phyloP scores from a whole-genome alignment of 345 rosid species.

The thale cress (Arabidopsis thaliana) region DNA sequence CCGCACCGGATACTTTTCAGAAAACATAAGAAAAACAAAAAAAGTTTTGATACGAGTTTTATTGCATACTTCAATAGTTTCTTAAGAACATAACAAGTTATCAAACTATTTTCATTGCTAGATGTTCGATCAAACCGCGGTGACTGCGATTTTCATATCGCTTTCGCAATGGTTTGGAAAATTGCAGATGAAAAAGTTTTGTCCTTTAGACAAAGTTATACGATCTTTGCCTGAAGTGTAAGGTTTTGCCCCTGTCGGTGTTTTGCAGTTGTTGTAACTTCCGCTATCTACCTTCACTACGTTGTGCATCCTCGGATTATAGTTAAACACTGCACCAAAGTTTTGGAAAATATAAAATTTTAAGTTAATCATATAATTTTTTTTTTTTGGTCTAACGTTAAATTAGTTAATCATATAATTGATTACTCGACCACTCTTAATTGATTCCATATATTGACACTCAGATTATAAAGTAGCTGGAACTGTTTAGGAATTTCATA shows the following conservation, averaged over 20 bases:
- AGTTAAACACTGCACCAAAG: slow-evolving; percentile 60
- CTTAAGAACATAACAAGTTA: slow-evolving; percentile 21
- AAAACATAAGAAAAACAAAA: background rate
- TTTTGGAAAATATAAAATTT: background rate
- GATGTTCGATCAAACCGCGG: slow-evolving; percentile 42
- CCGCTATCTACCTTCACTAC: slow-evolving; percentile 51
- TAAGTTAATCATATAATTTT: background rate
- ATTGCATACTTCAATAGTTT: slow-evolving; percentile 21
- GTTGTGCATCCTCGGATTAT: slow-evolving; percentile 53
- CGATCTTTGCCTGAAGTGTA: slow-evolving; percentile 56
- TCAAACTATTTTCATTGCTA: slow-evolving; percentile 9
- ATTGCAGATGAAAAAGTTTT: slow-evolving; percentile 58
- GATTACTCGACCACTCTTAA: background rate
- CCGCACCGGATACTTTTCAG: background rate
- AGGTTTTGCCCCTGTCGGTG: slow-evolving; percentile 46
- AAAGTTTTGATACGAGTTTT: slow-evolving; percentile 17
- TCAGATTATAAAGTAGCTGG: too few relatives aligned
- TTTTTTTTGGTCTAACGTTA: too few relatives aligned
- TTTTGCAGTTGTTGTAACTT: slow-evolving; percentile 50
- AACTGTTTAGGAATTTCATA: background rate
- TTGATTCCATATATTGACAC: background rate
- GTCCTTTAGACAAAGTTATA: slow-evolving; percentile 59
- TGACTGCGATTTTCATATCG: slow-evolving; percentile 61
- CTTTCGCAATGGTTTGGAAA: slow-evolving; percentile 52
- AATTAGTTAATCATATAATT: background rate